Conservation (phyloP, 495 filamentous ascomycete species). For the Apiosordaria backusii region DNA sequence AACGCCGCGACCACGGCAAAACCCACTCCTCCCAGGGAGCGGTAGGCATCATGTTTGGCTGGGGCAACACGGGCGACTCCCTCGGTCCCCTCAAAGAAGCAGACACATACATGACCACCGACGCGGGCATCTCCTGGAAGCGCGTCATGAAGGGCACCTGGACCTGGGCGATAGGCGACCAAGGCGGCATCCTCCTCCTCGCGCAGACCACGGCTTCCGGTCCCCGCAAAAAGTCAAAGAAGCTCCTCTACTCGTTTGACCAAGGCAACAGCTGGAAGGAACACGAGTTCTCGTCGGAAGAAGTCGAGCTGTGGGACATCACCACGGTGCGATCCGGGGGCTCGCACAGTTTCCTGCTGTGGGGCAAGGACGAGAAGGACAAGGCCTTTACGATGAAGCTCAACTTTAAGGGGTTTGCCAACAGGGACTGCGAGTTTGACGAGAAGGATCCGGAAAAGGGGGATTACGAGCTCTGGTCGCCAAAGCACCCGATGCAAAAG, state of each 20-base stretch:
- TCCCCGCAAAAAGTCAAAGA: constrained; percentile 51
- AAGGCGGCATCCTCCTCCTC: constrained; percentile 86
- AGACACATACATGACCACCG: constrained; percentile 81
- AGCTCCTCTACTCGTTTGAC: constrained; percentile 72
- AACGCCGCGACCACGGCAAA: constrained; percentile 71
- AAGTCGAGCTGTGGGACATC: constrained; percentile 69
- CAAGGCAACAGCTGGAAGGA: constrained; percentile 72
- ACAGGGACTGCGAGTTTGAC: constrained; percentile 58
- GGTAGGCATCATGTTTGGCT: constrained; percentile 84
- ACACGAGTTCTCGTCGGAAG: constrained; percentile 66
- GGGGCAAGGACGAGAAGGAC: constrained; percentile 59
- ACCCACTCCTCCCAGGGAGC: constrained; percentile 85
- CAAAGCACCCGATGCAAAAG: constrained; percentile 69
- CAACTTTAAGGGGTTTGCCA: constrained; percentile 77
- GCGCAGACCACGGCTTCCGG: constrained; percentile 41
- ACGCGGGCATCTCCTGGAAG: constrained; percentile 87
- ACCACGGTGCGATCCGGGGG: constrained; percentile 86
- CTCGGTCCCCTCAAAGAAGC: constrained; percentile 58
- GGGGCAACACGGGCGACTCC: constrained; percentile 82
- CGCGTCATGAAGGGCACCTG: constrained; percentile 78
- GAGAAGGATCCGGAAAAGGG: constrained; percentile 56
- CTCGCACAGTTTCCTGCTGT: constrained; percentile 85
- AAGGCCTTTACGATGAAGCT: constrained; percentile 67
- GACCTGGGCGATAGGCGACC: constrained; percentile 92
- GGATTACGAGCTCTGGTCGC: constrained; percentile 81